These are phyloP conservation scores for Arabis hirsuta DNA, from an alignment of 345 rosid genomes.

Conservation along the genomic window DNA sequence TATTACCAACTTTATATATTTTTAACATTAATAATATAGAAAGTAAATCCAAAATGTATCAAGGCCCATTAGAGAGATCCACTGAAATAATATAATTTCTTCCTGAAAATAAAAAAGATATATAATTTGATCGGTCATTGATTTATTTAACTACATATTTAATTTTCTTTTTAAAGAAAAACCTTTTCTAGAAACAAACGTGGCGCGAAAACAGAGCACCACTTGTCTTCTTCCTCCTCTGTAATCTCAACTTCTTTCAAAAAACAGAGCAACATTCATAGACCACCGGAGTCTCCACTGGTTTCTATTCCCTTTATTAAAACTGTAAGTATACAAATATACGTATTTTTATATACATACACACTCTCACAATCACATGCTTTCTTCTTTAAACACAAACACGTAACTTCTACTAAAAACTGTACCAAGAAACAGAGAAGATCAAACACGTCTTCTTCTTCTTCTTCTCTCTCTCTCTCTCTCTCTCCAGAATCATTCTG, in stretches of 20 bases:
- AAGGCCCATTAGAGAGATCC: neutral
- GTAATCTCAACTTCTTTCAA: constrained; percentile 9
- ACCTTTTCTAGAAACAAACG: constrained; percentile 9
- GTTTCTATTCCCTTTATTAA: neutral
- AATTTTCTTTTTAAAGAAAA: neutral
- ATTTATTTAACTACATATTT: too few species aligned
- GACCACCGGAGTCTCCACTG: constrained; percentile 14
- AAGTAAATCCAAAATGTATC: neutral
- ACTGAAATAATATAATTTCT: too few species aligned
- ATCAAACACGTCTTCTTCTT: constrained; percentile 39
- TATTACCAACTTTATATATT: too few species aligned
- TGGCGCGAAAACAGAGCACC: constrained; percentile 36
- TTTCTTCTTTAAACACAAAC: constrained; percentile 23
- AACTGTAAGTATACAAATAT: neutral
- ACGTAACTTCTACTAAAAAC: constrained; percentile 31
- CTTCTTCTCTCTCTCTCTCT: neutral
- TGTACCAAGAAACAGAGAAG: constrained; percentile 29
- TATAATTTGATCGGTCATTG: too few species aligned
- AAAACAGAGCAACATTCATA: constrained; percentile 21
- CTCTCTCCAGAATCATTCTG: constrained; percentile 3
- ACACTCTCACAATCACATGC: constrained; percentile 30
- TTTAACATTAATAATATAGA: too few species aligned
- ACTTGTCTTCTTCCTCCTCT: constrained; percentile 38
- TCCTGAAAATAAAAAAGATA: too few species aligned
- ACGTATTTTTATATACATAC: neutral